Conservation (phyloP, 2,329 filamentous ascomycete species). For the Monosporascus sp. region DNA sequence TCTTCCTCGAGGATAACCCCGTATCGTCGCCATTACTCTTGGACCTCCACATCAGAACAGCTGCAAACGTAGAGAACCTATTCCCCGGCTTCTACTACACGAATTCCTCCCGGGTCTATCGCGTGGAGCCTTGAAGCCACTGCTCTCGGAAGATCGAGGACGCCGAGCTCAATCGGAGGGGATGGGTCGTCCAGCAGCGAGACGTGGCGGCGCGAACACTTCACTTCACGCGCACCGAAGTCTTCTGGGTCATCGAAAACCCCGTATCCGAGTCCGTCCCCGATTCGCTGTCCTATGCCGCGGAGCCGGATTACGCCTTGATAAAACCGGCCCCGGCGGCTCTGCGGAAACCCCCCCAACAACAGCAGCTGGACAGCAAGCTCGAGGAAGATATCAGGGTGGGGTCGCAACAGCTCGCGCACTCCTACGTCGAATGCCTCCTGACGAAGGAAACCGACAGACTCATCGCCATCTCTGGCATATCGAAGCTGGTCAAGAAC, state of each 20-base stretch:
- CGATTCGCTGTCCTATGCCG: not conserved
- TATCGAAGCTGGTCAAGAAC: not conserved
- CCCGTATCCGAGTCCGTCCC: not conserved
- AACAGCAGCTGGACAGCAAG: not conserved
- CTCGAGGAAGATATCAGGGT: not conserved
- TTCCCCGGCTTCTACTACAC: not conserved
- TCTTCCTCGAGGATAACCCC: not conserved
- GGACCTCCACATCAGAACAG: not conserved
- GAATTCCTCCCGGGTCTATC: not conserved
- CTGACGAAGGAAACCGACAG: not conserved
- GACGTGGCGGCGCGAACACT: not conserved
- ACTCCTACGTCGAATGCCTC: not conserved
- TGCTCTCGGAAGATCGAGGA: not conserved
- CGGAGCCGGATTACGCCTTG: not conserved
- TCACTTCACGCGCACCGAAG: not conserved
- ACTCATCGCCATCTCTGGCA: not conserved
- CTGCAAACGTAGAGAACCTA: not conserved
- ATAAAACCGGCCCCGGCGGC: not conserved
- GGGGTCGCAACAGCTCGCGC: not conserved
- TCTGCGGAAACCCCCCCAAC: not conserved
- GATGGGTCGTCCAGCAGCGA: not conserved
- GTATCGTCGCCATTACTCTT: not conserved
- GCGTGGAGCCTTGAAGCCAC: not conserved
- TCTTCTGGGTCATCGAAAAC: not conserved
- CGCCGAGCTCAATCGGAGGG: not conserved